phyloP scores from a whole-genome alignment of 345 rosid genomes.

The Eucalyptus fibrosa region DNA sequence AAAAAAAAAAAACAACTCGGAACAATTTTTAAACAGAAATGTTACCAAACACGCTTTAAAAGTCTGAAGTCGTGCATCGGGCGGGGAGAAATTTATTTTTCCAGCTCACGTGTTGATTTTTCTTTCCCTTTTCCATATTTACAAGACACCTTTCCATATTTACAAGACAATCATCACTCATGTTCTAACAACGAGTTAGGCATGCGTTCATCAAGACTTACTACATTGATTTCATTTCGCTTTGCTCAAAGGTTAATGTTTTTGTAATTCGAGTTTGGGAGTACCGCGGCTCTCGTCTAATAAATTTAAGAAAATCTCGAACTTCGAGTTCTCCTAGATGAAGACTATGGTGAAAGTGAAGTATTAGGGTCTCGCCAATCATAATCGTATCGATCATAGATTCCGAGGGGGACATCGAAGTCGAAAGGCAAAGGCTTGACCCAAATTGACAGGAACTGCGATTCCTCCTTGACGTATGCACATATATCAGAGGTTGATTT shows the following conservation, averaged over 20 bases:
- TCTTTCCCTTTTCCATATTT: neutral
- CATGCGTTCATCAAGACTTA: neutral
- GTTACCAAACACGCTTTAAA: neutral
- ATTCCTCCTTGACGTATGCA: neutral
- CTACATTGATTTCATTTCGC: neutral
- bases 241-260: neutral
- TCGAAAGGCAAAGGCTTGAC: neutral
- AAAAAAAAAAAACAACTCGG: too few species aligned
- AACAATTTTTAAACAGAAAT: too few species aligned
- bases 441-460: neutral
- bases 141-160: neutral
- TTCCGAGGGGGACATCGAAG: neutral
- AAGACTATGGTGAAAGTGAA: neutral
- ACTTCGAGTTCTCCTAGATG: neutral
- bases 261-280: neutral
- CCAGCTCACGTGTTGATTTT: neutral
- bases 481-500: neutral
- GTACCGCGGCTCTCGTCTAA: neutral
- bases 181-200: neutral
- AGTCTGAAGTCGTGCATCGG: neutral
- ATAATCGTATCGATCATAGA: neutral
- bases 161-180: neutral
- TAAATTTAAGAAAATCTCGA: neutral
- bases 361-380: neutral
- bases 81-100: neutral